Conservation (phyloP, 805 yeast species). For the Brettanomyces anomalus region DNA sequence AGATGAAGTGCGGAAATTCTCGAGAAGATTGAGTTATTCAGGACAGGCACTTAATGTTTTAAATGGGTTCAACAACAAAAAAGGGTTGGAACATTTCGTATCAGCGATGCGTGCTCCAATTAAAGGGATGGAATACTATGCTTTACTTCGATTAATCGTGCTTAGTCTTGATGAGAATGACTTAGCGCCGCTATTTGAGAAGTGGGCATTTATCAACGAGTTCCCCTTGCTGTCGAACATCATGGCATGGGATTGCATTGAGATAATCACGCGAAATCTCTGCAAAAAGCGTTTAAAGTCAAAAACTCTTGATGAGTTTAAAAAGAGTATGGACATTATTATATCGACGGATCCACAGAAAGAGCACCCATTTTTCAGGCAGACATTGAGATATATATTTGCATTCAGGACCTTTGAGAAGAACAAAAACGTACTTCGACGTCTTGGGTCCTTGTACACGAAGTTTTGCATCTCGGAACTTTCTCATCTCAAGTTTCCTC, state of each 20-base stretch:
- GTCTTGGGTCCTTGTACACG: slow-evolving; percentile 5
- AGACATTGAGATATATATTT: slow-evolving; percentile 10
- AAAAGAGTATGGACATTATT: background rate
- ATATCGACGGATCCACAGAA: slow-evolving; percentile 2
- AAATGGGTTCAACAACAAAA: background rate
- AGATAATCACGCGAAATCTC: slow-evolving; percentile 2
- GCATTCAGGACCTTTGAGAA: slow-evolving; percentile 11
- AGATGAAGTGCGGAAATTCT: background rate
- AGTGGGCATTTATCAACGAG: slow-evolving; percentile 3
- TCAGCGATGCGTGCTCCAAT: background rate
- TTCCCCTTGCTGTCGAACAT: slow-evolving; percentile 18
- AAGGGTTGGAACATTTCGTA: background rate
- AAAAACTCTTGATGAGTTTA: slow-evolving; percentile 5
- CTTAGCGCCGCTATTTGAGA: background rate
- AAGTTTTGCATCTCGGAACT: slow-evolving; percentile 10
- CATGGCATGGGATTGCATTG: slow-evolving; percentile 16
- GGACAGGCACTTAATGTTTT: background rate
- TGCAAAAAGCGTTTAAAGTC: slow-evolving; percentile 1
- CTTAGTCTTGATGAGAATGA: background rate
- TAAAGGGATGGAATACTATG: slow-evolving; percentile 1
- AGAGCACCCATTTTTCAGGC: slow-evolving; percentile 3
- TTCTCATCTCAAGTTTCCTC: slow-evolving; percentile 31
- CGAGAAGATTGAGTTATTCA: background rate
- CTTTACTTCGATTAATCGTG: background rate
- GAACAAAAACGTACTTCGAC: background rate